Base-by-base conservation (phyloP, 192 early-diverging fungal genomes). In the Backusella luteola region DNA sequence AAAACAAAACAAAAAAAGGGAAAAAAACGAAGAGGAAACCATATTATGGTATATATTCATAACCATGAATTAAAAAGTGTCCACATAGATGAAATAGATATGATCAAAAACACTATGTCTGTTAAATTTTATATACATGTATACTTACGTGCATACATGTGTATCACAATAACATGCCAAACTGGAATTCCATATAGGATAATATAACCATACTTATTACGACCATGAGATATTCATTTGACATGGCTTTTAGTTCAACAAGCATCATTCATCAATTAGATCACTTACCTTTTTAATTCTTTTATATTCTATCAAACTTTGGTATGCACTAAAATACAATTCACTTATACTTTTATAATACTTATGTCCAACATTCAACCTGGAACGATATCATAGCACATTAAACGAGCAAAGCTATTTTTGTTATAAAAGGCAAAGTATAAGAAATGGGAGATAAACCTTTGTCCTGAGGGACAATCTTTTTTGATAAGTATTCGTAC, bases 221-320 rank as follows among this genome's bases (percentile, higher is more conserved):
- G 21, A 59, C n/a, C 53, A 59, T 59, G 56, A 63, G 26, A 63
- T 26, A 63, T 63, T 63, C 56, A 63, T 63, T 63, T 63, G 56
- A 63, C 21, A 29, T 63, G 23, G 4, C 4, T 63, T 63, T 63
- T 63, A n/a, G 26, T 29, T 63, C 11, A 14, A 29, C 3, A 29
- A 29, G 23, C 12, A 29, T 63, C 56, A 63, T 29, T 63, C 56
- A 63, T 63, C 21, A 29, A 29, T 12, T 39, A 29, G 56, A 63
- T 63, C 56, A 63, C 12, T 63, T 29, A 63, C 4, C 29, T 29
- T 29, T 23, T 21, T 21, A 4, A 5, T 29, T 63, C 26, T 29
- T 12, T 63, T 9, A 26, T 23, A 14, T 23, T 29, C 12, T 63
- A 29, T 63, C 11, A 29, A 63, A 63, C 19, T 59, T 63, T 63